Conservation (phyloP, 192 early-diverging fungal genomes). For the Rhizophagus prolifer region DNA sequence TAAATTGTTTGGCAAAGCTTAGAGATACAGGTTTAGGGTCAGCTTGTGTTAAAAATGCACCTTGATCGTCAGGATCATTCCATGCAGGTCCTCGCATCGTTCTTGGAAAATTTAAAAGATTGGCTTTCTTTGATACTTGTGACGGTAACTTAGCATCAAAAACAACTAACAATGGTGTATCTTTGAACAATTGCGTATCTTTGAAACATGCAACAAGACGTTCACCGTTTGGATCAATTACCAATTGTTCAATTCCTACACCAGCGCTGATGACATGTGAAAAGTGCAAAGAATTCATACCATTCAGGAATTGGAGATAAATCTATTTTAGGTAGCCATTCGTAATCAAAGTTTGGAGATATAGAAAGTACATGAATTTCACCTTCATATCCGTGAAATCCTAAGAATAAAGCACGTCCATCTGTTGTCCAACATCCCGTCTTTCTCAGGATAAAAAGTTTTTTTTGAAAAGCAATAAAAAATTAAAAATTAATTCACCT, state of each 20-base stretch:
- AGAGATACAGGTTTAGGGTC: conserved; percentile 13
- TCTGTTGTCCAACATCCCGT: conserved; percentile 24
- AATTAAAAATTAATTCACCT: not conserved
- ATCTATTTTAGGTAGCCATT: conserved; percentile 17
- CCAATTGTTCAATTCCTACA: not conserved
- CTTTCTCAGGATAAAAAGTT: not conserved
- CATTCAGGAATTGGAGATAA: not conserved
- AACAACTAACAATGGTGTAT: not conserved
- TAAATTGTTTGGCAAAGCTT: conserved; percentile 23
- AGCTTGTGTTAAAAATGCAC: not conserved
- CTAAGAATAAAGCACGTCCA: conserved; percentile 6
- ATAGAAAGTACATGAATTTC: conserved; percentile 4
- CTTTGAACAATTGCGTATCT: conserved; percentile 1
- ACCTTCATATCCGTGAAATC: not conserved
- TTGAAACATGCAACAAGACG: conserved; percentile 12
- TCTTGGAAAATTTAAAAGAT: not conserved
- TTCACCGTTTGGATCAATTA: conserved; percentile 24
- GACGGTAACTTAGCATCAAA: conserved; percentile 19
- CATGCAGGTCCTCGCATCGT: conserved; percentile 19
- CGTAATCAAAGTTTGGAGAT: conserved; percentile 12
- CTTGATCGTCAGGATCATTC: not conserved
- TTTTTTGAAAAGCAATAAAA: not conserved
- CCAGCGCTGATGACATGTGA: not conserved
- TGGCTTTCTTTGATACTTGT: not conserved
- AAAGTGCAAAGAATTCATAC: not conserved